Evolutionary conservation across 2,329 filamentous ascomycete genomes (phyloP).

Genomic region (Calonectria henricotiae): DNA sequence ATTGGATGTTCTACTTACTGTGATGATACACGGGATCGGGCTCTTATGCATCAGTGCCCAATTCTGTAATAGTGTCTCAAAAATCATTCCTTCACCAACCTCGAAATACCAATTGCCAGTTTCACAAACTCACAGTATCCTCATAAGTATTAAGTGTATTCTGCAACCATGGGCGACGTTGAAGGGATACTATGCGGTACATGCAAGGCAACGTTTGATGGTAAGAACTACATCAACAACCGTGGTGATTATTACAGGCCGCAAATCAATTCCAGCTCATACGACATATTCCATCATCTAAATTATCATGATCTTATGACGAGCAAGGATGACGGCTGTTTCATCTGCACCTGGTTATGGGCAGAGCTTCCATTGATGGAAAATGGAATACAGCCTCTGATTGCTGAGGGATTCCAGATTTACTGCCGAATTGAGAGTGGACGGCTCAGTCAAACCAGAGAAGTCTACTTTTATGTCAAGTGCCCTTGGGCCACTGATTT

Average conservation of each 20-base stretch:
- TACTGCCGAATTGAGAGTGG: not conserved
- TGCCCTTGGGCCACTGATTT: not conserved
- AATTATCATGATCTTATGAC: not conserved
- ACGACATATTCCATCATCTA: not conserved
- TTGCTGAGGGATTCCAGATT: not conserved
- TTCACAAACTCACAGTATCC: too few species aligned
- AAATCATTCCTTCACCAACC: too few species aligned
- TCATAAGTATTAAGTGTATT: not conserved
- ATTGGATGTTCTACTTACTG: not conserved
- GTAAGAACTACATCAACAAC: not conserved
- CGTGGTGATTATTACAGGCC: not conserved
- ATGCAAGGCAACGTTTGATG: not conserved
- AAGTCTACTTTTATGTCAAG: not conserved
- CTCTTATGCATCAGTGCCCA: not conserved
- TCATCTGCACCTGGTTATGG: not conserved
- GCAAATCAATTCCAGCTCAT: not conserved
- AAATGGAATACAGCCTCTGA: not conserved
- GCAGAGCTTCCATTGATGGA: not conserved
- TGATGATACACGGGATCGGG: not conserved
- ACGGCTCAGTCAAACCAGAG: not conserved
- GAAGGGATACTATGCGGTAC: not conserved
- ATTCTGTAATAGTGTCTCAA: not conserved
- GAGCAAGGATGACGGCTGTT: not conserved
- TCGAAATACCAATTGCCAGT: too few species aligned
- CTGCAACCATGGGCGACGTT: not conserved